Base-by-base conservation (phyloP, 495 filamentous ascomycete species). In the Glutinoglossum americanum region DNA sequence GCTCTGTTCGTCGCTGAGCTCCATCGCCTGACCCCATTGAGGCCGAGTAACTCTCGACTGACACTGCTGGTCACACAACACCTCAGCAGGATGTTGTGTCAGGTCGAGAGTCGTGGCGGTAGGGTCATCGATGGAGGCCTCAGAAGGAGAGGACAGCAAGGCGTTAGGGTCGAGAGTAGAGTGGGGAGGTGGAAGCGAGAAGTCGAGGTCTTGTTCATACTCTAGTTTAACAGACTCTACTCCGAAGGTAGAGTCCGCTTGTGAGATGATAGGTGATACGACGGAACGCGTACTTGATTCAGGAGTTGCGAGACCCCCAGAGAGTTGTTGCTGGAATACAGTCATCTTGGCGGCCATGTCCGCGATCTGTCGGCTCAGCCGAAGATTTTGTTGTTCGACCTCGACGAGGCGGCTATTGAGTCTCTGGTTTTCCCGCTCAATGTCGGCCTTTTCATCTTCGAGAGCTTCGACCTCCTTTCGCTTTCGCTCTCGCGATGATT, bases 61-160 rank as follows among this genome's bases (percentile, higher is more conserved):
- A 96, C 92, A 98, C 92, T 83, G 92, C 92, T 94, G 92, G 92
- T 90, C 92, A 76, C 87, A 96, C 90, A 96, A 94, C 89, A 95
- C 81, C 88, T 77, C 90, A 76, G 92, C 92, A 95, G 92, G 87
- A 95, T 94, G 90, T 94, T 94, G 90, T 96, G 89, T 89, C 92
- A 78, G 71, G 76, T 92, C 86, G 79, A 84, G 74, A 73, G 84
- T 82, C 75, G 77, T 76, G 70, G 76, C 76, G 62, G 69, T 67
- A 63, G 67, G 55, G 37, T 67, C 74, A 70, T 76, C 76, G 61
- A 68, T 68, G 64, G 67, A 56, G 39, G 65, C 74, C 17, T 27
- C 21, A 73, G 74, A 74, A 0, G 75, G 70, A 65, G 73, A 72
- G 23, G 73, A 72, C 27, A 76, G 71, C 21, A 59, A 59, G 47